Base-by-base conservation (phyloP, 2,329 filamentous ascomycete species). In the Penicillium sp. region DNA sequence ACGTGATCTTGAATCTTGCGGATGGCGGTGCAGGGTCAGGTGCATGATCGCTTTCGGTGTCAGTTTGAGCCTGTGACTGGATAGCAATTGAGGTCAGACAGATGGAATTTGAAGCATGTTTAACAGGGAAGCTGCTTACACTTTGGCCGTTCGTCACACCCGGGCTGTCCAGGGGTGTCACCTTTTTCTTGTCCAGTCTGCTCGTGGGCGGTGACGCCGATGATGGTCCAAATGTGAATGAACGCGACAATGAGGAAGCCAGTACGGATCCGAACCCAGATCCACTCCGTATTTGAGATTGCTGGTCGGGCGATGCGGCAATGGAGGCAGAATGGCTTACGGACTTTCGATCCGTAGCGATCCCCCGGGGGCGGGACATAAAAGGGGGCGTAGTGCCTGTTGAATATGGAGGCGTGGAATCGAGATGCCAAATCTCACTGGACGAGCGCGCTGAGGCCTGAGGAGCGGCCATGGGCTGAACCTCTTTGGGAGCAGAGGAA, bases 301-400 rank as follows among this genome's bases (percentile, higher is more conserved):
- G 64, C 44, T 69, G 69, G 41, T 75, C 72, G 8, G 72, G 72
- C 12, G 73, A 75, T 5, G 64, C 65, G 41, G 71, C 64, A 10
- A 74, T 64, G 12, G 74, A 71, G 14, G 68, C 52, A 53, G 62
- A 66, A 10, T 71, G 67, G 36, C 60, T 75, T 10, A 72, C 70
- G 18, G 72, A 66, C 27, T 73, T 75, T 40, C 66, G 65, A 11
- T 77, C 68, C 7, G 63, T 63, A 18, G 67, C 63, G 12, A 72
- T 69, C 14, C 70, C 71, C 39, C 65, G 64, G 18, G 67, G 61
- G 43, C 74, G 72, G 22, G 74, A 72, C 31, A 70, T 58, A 19
- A 68, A 65, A 4, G 79, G 79, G 38, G 78, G 78, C 3, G 78
- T 80, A 18, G 72, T 75, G 13, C 76, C 75, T 1, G 75, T 77